A percentile compares a stretch with the other conserved stretches of the same genome.
Evolutionary conservation across 1,139 yeast species (phyloP).

Genomic region (Lodderomyces jiufengensis): DNA sequence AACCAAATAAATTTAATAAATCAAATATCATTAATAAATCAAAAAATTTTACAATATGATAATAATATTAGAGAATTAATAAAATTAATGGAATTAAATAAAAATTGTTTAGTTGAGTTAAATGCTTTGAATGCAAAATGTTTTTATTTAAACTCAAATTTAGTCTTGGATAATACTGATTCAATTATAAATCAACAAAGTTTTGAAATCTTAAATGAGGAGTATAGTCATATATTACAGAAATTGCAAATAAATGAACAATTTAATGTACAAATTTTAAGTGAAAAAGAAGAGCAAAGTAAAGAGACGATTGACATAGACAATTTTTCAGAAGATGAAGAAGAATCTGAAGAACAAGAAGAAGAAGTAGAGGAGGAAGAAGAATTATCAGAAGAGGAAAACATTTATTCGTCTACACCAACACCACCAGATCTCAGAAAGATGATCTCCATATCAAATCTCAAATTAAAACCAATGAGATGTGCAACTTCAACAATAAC

Average conservation of each 20-base stretch:
- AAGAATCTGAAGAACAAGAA: conserved; percentile 4
- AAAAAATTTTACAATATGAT: conserved; percentile 27
- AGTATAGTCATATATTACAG: conserved; percentile 36
- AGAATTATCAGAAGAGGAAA: conserved; percentile 2
- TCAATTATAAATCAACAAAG: conserved; percentile 42
- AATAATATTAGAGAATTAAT: conserved; percentile 28
- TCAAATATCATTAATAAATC: conserved; percentile 19
- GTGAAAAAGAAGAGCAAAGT: conserved; percentile 11
- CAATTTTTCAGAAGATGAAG: conserved; percentile 3
- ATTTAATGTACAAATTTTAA: neutral
- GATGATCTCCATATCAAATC: conserved; percentile 34
- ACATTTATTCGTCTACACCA: conserved; percentile 5
- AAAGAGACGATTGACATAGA: conserved; percentile 10
- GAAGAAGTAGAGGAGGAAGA: neutral
- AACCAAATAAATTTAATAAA: conserved; percentile 23
- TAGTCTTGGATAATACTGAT: conserved; percentile 26
- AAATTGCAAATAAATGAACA: conserved; percentile 12
- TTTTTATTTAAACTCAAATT: conserved; percentile 33
- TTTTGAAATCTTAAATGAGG: conserved; percentile 46
- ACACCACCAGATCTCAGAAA: conserved; percentile 18
- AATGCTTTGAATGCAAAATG: conserved; percentile 31
- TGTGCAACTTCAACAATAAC: conserved; percentile 23
- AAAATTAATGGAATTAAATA: conserved; percentile 23
- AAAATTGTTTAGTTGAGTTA: conserved; percentile 22
- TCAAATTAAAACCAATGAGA: conserved; percentile 39